Conservation (phyloP, 2,329 filamentous ascomycete genomes). For the Pyrenochaeta sp. region DNA sequence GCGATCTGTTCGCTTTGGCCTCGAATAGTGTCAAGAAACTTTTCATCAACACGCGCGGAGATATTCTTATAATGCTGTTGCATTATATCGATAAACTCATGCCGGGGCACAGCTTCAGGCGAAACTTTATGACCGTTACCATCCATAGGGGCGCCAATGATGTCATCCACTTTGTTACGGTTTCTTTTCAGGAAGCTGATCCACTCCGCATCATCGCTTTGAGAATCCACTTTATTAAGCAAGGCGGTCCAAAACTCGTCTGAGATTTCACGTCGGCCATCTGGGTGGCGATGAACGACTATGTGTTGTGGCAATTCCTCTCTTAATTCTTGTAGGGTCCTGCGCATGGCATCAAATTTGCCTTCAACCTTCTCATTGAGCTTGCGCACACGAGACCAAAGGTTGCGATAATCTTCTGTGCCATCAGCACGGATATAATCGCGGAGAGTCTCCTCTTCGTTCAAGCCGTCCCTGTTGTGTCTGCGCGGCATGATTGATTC, state of each 20-base stretch:
- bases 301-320: slow-evolving; percentile 63
- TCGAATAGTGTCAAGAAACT: slow-evolving; percentile 28
- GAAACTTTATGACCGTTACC: slow-evolving; percentile 8
- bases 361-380: slow-evolving; percentile 1
- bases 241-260: slow-evolving; percentile 73
- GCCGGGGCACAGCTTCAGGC: slow-evolving; percentile 51
- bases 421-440: slow-evolving; percentile 2
- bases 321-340: slow-evolving; percentile 25
- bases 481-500: slow-evolving; percentile 27
- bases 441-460: not conserved
- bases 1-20: slow-evolving; percentile 26
- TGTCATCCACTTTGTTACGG: slow-evolving; percentile 47
- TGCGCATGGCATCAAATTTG: slow-evolving; percentile 20
- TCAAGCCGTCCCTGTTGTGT: not conserved
- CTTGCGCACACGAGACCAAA: slow-evolving; percentile 26
- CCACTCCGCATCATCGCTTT: slow-evolving; percentile 57
- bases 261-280: slow-evolving; percentile 64
- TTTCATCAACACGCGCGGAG: slow-evolving; percentile 31
- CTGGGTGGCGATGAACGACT: slow-evolving; percentile 61
- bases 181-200: slow-evolving; percentile 64
- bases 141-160: slow-evolving; percentile 23
- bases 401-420: slow-evolving; percentile 17
- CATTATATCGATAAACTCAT: slow-evolving; percentile 58
- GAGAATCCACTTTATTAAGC: slow-evolving; percentile 61
- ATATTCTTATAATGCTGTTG: slow-evolving; percentile 30